phyloP scores from a whole-genome alignment of 2,329 filamentous ascomycete species.

The Sporothrix pseudoabietina region DNA sequence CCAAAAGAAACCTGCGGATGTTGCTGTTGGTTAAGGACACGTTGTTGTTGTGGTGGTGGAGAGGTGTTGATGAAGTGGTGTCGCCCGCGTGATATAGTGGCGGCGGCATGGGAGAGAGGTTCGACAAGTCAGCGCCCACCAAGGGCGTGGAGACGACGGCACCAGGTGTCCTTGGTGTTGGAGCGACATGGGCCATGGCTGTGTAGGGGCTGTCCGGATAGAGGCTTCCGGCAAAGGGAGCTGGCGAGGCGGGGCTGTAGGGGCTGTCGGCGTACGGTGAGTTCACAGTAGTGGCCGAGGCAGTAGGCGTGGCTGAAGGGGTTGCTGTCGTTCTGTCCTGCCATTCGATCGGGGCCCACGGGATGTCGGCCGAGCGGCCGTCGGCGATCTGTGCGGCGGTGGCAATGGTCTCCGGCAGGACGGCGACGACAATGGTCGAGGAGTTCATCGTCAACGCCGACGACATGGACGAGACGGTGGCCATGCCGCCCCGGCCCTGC shows the following conservation, averaged over 20 bases:
- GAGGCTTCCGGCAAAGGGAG: not conserved
- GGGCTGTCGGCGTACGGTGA: conserved; percentile 18
- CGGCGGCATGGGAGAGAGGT: not conserved
- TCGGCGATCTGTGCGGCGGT: conserved; percentile 21
- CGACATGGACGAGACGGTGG: not conserved
- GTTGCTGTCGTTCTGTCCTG: not conserved
- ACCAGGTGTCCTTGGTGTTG: not conserved
- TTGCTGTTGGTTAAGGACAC: not conserved
- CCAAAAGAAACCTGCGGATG: not conserved
- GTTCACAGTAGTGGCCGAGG: not conserved
- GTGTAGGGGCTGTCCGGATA: conserved; percentile 18
- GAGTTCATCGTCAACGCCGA: not conserved
- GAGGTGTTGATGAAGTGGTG: not conserved
- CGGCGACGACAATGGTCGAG: conserved; percentile 18
- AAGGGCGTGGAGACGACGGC: not conserved
- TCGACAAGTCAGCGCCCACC: not conserved
- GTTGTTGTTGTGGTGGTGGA: not conserved
- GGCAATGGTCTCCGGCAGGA: conserved; percentile 21
- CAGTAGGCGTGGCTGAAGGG: not conserved
- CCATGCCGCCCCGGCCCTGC: not conserved
- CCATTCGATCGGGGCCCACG: conserved; percentile 24
- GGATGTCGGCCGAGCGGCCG: conserved; percentile 23
- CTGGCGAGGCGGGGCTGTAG: conserved; percentile 10
- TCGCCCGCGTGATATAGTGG: not conserved
- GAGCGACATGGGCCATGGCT: not conserved